Evolutionary conservation across 192 early-diverging fungal genomes (phyloP), one percentile per base, ranked within the genome.

Genomic region (Backusella tuberculispora): DNA sequence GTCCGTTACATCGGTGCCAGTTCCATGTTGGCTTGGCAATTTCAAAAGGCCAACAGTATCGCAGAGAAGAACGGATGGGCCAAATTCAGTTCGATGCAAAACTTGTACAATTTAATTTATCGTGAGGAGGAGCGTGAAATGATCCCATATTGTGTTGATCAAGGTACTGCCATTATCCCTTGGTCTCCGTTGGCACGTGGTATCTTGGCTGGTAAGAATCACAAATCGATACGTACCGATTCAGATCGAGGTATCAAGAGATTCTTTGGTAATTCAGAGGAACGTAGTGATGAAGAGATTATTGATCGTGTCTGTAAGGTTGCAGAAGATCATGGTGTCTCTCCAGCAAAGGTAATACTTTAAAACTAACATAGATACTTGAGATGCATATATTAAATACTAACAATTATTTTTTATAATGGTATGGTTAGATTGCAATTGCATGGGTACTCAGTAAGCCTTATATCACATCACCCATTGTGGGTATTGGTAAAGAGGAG

Each of bases 71-170:
- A 76, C 44, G 83, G 85, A 1, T 88, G 85, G 86, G 75, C 85
- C 0, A 74, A 80, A 69, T 88, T 88, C 56, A 74, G 77, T 3
- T 76, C 76, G 10, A 88, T 88, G 87, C 83, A 87, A 72, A 74
- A 84, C 29, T 26, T 71, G 5, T 80, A 86, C 80, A 87, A 84
- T 44, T 21, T 76, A 41, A 38, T 73, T 1, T 79, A 79, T 73
- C 87, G 88, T 65, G 87, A 89, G 47, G 87, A 89, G 66, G 88
- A 89, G 71, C 77, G 88, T 9, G 88, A 89, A 48, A 89, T 85
- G 81, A 76, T 78, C 45, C 86, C 80, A 15, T 86, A 83, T 42
- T 83, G 76, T 77, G 17, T 63, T 40, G 79, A 85, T 70, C 48
- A 74, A 26, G 83, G 83, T 0, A 81, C 84, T 69, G 80, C 81